A percentile compares a stretch with the other conserved stretches of the same genome.
Evolutionary conservation across 1,284 basidiomycete genomes (phyloP).

Genomic region (Cutaneotrichosporon daszewskae): DNA sequence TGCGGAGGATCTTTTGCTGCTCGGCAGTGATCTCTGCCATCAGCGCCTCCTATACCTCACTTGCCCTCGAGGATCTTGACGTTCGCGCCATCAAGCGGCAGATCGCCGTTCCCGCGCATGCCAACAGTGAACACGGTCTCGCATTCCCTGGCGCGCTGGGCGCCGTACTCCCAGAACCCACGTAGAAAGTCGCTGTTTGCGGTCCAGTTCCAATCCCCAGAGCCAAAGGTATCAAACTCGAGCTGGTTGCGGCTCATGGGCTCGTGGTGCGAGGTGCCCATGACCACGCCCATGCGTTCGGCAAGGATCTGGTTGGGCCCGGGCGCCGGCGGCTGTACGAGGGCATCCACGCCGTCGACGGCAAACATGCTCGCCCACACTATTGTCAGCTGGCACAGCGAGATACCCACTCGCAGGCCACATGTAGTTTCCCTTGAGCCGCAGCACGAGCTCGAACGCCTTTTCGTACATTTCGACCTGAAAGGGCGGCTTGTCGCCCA

Average conservation of each 20-base stretch:
- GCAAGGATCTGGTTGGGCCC: constrained; percentile 59
- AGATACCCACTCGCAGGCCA: constrained; percentile 49
- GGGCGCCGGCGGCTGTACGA: constrained; percentile 16
- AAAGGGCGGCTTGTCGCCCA: constrained; percentile 54
- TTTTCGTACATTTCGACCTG: constrained; percentile 56
- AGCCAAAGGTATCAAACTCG: constrained; percentile 1
- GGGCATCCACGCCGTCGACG: constrained; percentile 54
- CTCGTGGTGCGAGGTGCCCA: constrained; percentile 53
- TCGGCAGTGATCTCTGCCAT: constrained; percentile 52
- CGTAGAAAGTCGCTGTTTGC: constrained; percentile 20
- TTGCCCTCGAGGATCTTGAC: constrained; percentile 5
- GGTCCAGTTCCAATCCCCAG: constrained; percentile 18
- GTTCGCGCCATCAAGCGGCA: constrained; percentile 20
- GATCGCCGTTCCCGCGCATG: constrained; percentile 29
- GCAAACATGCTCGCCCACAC: constrained; percentile 56
- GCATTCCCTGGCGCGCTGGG: constrained; percentile 20
- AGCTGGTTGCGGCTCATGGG: constrained; percentile 32
- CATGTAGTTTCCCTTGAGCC: constrained; percentile 63
- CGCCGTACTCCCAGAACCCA: constrained; percentile 30
- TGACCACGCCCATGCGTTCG: constrained; percentile 62
- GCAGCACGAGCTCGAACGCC: constrained; percentile 56
- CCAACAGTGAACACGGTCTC: constrained; percentile 30
- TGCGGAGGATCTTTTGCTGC: constrained; percentile 57
- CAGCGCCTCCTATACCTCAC: not conserved
- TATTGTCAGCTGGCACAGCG: not conserved